Evolutionary conservation across 148 eudicot genomes (phyloP).

Genomic region (Rhododendron kiyosumense): DNA sequence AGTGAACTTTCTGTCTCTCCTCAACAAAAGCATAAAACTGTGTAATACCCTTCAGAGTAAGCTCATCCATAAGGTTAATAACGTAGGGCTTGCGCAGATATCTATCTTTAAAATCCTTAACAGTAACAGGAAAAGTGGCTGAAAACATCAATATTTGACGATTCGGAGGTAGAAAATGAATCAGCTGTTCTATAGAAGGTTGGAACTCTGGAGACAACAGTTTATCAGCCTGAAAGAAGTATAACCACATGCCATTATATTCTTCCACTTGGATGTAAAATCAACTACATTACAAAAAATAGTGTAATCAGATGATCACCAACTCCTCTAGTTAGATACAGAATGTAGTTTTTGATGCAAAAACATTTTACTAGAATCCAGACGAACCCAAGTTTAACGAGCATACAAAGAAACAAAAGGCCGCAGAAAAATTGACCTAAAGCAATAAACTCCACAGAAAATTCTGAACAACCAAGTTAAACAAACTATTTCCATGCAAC

Average conservation of each 20-base stretch:
- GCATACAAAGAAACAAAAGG: neutral
- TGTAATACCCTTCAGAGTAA: constrained; percentile 86
- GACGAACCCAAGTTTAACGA: neutral
- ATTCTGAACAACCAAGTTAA: neutral
- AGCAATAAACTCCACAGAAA: neutral
- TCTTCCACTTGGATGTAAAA: neutral
- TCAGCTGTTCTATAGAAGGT: constrained; percentile 76
- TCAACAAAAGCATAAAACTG: constrained; percentile 89
- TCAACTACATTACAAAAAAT: neutral
- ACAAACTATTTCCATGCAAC: neutral
- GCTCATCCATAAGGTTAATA: constrained; percentile 90
- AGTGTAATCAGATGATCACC: neutral
- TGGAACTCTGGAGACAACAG: constrained; percentile 86
- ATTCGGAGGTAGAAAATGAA: constrained; percentile 51
- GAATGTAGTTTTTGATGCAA: neutral
- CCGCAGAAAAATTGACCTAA: neutral
- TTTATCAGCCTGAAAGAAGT: constrained; percentile 74
- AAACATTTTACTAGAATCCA: neutral
- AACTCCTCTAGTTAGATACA: neutral
- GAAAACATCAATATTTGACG: constrained; percentile 91
- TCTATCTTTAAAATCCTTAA: constrained; percentile 74
- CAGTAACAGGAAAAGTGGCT: constrained; percentile 91
- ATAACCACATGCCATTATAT: neutral
- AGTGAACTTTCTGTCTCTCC: constrained; percentile 88
- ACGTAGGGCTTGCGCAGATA: constrained; percentile 65